These are phyloP conservation scores for Lasiosphaeriaceae sp. DNA, from an alignment of 495 filamentous ascomycete species.

Conservation along the genomic window DNA sequence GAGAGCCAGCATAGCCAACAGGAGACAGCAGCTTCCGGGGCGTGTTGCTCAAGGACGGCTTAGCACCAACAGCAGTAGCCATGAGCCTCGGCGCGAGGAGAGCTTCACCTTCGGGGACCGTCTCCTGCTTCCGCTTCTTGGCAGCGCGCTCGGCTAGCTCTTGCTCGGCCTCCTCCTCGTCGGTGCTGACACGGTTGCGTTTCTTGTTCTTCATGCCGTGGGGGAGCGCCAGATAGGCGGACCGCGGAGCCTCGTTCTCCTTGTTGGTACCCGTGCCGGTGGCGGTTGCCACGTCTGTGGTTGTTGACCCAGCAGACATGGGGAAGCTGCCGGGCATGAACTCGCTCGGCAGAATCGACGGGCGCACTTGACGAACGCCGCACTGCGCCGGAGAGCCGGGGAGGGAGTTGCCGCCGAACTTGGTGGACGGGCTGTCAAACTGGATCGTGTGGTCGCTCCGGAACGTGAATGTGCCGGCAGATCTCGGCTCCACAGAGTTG, in stretches of 20 bases:
- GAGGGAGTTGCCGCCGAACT: too few species aligned
- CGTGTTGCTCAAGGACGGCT: conserved; percentile 21
- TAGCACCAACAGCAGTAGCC: conserved; percentile 14
- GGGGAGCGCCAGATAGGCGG: conserved; percentile 38
- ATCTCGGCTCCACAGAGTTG: conserved; percentile 26
- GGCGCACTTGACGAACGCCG: conserved; percentile 54
- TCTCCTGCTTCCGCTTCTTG: conserved; percentile 47
- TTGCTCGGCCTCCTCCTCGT: conserved; percentile 45
- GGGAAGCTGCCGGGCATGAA: conserved; percentile 52
- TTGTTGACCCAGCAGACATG: too few species aligned
- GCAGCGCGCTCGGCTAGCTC: conserved; percentile 36
- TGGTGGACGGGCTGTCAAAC: conserved; percentile 41
- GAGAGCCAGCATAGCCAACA: not conserved
- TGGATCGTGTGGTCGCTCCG: conserved; percentile 54
- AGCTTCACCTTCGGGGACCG: conserved; percentile 43
- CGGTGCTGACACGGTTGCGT: conserved; percentile 51
- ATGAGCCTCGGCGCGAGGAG: conserved; percentile 38
- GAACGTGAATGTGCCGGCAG: conserved; percentile 57
- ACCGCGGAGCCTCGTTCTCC: conserved; percentile 41
- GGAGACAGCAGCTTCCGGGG: conserved; percentile 13
- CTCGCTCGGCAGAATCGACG: conserved; percentile 41
- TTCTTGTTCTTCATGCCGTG: conserved; percentile 76
- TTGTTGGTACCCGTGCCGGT: conserved; percentile 32
- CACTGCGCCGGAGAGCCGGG: conserved; percentile 49
- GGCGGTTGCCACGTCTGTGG: too few species aligned